Base-by-base conservation (phyloP, 2,329 filamentous ascomycete genomes). In the Tolypocladium tropicale region DNA sequence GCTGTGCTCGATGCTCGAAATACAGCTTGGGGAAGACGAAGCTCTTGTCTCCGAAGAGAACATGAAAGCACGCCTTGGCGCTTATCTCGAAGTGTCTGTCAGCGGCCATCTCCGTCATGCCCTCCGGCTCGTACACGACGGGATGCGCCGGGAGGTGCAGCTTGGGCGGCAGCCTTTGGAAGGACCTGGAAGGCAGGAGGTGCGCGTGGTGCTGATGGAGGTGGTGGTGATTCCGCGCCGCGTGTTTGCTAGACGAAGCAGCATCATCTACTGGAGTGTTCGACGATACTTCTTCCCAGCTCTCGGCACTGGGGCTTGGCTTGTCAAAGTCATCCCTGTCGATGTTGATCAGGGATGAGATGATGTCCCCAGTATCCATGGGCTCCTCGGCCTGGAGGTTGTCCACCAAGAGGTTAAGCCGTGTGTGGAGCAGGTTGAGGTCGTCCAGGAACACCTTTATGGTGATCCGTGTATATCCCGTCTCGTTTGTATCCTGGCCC, bases 1-100 rank as follows among this genome's bases (percentile, higher is more conserved):
- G 84, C 68, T 86, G 82, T 16, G 89, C 90, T 64, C 85, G 81
- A 53, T 89, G 82, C 68, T 95, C 90, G 67, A 90, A 87, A 68
- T 96, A 93, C 33, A 97, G 78, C 65, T 93, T 85, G 64, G 94
- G 90, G 73, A 96, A 99, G 41, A 97, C 86, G 36, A 92, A 90
- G 68, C 90, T 95, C 73, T 93, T 95, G 71, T 99, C 94, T 39
- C 94, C 94, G 70, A 97, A 99, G 53, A 99, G 80, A 18, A 97
- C 89, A 67, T 97, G 93, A 70, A 97, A 99, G 57, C 96, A 84
- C 0, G 90, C 90, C 70, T 99, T 97, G 51, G 94, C 88, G 60
- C 90, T 95, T 58, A 97, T 86, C 62, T 95, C 88, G 68, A 95
- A 96, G 61, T 90, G 82, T 59, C 89, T 84, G 68, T 95, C 89